Conservation (phyloP, 2,329 filamentous ascomycete species). For the Fusarium torreyae region DNA sequence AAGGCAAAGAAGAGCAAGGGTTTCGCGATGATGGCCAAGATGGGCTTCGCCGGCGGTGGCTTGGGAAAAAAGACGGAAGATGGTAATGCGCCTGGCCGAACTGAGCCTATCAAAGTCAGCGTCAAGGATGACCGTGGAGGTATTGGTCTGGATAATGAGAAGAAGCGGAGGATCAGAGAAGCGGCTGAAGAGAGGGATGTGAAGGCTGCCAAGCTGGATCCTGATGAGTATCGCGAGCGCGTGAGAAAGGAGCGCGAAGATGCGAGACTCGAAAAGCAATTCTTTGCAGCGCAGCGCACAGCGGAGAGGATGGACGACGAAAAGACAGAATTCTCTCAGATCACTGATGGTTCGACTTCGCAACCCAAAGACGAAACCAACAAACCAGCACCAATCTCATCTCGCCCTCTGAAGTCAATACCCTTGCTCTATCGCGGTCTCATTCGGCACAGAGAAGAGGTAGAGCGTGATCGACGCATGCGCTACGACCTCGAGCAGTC, state of each 20-base stretch:
- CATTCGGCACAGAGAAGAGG: conserved; percentile 77
- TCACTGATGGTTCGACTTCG: conserved; percentile 34
- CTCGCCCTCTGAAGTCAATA: conserved; percentile 74
- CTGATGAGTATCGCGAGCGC: conserved; percentile 80
- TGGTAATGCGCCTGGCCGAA: conserved; percentile 52
- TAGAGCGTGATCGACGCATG: conserved; percentile 77
- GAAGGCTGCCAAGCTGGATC: conserved; percentile 75
- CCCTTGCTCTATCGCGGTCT: conserved; percentile 86
- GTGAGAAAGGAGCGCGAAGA: conserved; percentile 79
- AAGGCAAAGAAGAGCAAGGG: conserved; percentile 81
- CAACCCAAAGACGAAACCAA: conserved; percentile 38
- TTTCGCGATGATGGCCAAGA: conserved; percentile 95
- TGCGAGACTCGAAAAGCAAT: conserved; percentile 76
- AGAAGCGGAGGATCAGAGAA: conserved; percentile 82
- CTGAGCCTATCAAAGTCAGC: conserved; percentile 82
- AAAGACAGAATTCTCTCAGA: conserved; percentile 38
- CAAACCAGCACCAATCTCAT: conserved; percentile 57
- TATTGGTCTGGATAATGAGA: conserved; percentile 86
- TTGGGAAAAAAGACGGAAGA: conserved; percentile 75
- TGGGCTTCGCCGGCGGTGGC: conserved; percentile 87
- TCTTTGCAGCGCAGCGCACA: conserved; percentile 85
- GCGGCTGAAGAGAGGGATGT: conserved; percentile 68
- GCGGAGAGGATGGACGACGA: conserved; percentile 82
- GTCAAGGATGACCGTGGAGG: conserved; percentile 86
- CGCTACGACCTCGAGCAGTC: conserved; percentile 77